Percentiles rank a stretch among this genome's conserved stretches.
These are phyloP conservation scores for Fraxinus americana DNA, from an alignment of 257 asterid species.

Conservation along the genomic window DNA sequence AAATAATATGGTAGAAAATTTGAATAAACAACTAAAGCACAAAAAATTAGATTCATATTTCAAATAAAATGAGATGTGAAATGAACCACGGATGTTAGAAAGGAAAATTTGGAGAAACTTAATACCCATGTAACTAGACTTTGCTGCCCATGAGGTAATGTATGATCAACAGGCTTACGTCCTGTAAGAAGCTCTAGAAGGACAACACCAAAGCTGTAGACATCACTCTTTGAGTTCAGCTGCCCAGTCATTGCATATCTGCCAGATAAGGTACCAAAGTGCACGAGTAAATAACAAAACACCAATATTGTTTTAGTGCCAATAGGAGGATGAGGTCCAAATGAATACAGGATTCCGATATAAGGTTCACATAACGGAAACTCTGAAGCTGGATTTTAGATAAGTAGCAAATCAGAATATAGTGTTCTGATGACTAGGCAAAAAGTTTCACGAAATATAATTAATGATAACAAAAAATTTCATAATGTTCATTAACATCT, in stretches of 20 bases:
- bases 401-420: neutral
- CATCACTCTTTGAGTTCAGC: constrained; percentile 82
- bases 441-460: neutral
- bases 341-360: neutral
- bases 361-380: neutral
- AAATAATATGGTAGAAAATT: constrained; percentile 18
- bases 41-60: neutral
- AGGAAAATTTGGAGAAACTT: neutral
- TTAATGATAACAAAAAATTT: neutral
- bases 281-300: neutral
- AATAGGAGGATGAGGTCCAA: neutral
- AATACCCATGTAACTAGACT: constrained; percentile 87
- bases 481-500: neutral
- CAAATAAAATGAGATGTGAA: neutral
- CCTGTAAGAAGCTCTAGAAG: constrained; percentile 89
- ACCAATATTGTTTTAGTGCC: constrained; percentile 4
- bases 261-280: constrained; percentile 28
- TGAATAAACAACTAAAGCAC: neutral
- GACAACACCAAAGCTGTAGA: constrained; percentile 87
- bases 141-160: constrained; percentile 86
- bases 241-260: constrained; percentile 95
- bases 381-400: neutral
- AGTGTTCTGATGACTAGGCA: neutral
- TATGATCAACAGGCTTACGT: constrained; percentile 85
- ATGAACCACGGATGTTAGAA: neutral